Evolutionary conservation across 2,329 filamentous ascomycete genomes (phyloP), one percentile per base, ranked within the genome.

Genomic region (Paraconiothyrium brasiliense): DNA sequence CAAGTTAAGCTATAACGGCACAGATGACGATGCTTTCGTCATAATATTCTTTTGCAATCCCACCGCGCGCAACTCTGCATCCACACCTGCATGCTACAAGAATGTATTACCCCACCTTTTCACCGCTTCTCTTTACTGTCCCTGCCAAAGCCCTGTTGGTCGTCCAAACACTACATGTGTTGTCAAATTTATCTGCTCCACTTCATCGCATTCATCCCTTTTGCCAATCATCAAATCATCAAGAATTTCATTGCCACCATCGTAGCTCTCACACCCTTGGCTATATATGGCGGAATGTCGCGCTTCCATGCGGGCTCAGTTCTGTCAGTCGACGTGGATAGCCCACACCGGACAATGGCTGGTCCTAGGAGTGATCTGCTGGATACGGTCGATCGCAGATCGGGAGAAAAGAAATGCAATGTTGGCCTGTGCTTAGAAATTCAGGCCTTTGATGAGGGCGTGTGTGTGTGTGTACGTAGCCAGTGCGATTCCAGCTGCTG

Each of bases 281-380:
- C 63, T 8, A 58, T 76, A 48, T 73, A 66, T 30, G 72, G 68
- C 9, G 57, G 35, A 2, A 59, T 77, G 47, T 71, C 72, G 1
- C 64, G 56, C 24, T 76, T 76, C 57, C 47, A 67, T 16, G 2
- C 39, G 0, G 72, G 66, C 43, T 59, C 60, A 1, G 74, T 72
- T 24, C 74, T 73, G 1, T 16, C 16, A 5, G 2, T 55, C 57
- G 1, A 72, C 70, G 41, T 69, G 75, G 56, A 58, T 47, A 9
- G 64, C 62, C 52, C 76, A 65, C 34, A 69, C 71, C 51, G 54
- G 63, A 27, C 75, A 76, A 64, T 63, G 72, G 50, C 58, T 69
- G 2, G 47, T 63, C n/a, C 60, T 68, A 14, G 58, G 64, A 1
- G 51, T 64, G 9, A 24, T 64, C 1, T 59, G 57, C 14, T 60